These are phyloP conservation scores for Ilyonectria mors-panacis DNA, from an alignment of 2,329 filamentous ascomycete genomes.

Conservation along the genomic window DNA sequence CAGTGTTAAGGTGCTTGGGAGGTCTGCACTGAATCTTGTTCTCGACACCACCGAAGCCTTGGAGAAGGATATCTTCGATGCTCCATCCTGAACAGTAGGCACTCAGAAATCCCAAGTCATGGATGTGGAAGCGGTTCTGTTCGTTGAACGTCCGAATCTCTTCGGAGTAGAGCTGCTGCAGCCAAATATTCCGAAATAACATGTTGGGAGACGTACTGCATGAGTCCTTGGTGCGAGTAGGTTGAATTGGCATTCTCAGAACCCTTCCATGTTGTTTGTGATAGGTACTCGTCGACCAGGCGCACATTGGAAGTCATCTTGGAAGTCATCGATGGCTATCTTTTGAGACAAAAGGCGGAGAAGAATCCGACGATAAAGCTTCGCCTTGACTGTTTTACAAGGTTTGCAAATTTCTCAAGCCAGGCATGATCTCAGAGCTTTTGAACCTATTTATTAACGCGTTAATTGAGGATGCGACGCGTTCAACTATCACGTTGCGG, in stretches of 20 bases:
- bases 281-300: conserved; percentile 43
- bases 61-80: conserved; percentile 42
- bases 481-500: not conserved
- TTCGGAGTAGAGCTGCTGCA: conserved; percentile 42
- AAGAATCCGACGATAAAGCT: not conserved
- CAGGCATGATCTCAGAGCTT: not conserved
- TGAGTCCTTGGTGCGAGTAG: conserved; percentile 44
- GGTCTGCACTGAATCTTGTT: conserved; percentile 47
- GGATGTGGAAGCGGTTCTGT: conserved; percentile 45
- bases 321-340: not conserved
- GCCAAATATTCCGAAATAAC: conserved; percentile 45
- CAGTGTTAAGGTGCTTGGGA: conserved; percentile 43
- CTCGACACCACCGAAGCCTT: conserved; percentile 43
- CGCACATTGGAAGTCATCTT: conserved; percentile 14
- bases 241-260: conserved; percentile 46
- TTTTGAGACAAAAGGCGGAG: not conserved
- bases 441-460: not conserved
- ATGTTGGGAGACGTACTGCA: conserved; percentile 46
- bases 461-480: conserved; percentile 20
- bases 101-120: conserved; percentile 43
- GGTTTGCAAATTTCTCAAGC: not conserved
- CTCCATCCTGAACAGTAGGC: conserved; percentile 47
- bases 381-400: not conserved
- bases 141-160: conserved; percentile 36
- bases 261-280: conserved; percentile 42